Evolutionary conservation across 2,329 filamentous ascomycete genomes (phyloP).

Genomic region (Nemania sp.): DNA sequence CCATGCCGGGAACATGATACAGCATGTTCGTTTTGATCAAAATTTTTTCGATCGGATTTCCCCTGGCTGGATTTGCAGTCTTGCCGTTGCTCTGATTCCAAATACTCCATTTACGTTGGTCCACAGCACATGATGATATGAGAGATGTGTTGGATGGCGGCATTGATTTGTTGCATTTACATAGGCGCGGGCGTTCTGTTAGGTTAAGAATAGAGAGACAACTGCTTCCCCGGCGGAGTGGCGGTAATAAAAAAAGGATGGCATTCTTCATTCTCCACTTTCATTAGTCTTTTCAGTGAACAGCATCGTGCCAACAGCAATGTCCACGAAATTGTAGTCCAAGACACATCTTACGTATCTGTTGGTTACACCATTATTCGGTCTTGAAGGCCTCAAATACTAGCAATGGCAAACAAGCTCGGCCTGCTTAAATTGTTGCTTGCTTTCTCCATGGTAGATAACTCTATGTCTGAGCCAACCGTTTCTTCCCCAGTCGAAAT

Average conservation of each 20-base stretch:
- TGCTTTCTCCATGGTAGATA: too few relatives aligned
- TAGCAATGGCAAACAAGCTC: too few relatives aligned
- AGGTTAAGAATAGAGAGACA: slow-evolving; percentile 21
- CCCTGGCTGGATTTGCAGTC: slow-evolving; percentile 10
- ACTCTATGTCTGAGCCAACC: too few relatives aligned
- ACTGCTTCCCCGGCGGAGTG: slow-evolving; percentile 9
- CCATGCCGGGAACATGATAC: slow-evolving; percentile 8
- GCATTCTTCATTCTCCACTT: slow-evolving; percentile 17
- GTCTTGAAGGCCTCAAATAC: too few relatives aligned
- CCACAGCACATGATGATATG: slow-evolving; percentile 23
- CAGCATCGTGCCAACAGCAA: not conserved
- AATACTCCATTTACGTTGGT: slow-evolving; percentile 11
- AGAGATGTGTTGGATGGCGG: slow-evolving; percentile 21
- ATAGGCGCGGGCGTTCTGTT: slow-evolving; percentile 18
- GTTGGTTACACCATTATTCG: too few relatives aligned
- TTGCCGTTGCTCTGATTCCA: not conserved
- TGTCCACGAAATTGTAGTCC: too few relatives aligned
- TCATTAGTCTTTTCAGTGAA: not conserved
- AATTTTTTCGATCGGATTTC: slow-evolving; percentile 17
- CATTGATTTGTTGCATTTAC: slow-evolving; percentile 25
- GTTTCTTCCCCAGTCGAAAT: too few relatives aligned
- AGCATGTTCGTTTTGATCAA: slow-evolving; percentile 2
- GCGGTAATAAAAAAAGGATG: slow-evolving; percentile 18
- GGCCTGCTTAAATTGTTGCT: too few relatives aligned
- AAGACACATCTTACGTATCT: too few relatives aligned